Percentiles rank a stretch among this genome's conserved stretches.
These are phyloP conservation scores for Brassica cretica DNA, from an alignment of 345 rosid species.

Conservation along the genomic window DNA sequence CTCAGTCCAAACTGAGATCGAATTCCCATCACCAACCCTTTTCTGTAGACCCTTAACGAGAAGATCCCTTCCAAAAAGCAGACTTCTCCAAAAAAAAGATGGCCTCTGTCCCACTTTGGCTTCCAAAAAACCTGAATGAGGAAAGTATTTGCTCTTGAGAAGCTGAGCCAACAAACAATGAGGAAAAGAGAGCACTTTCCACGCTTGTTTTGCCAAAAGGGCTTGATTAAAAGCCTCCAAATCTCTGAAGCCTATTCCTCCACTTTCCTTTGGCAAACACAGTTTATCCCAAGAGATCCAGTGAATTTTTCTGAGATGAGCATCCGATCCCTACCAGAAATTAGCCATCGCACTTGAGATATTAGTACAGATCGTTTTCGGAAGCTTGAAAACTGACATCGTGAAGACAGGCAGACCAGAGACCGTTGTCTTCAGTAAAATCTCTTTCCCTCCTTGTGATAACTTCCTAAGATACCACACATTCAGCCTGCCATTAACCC, in stretches of 20 bases:
- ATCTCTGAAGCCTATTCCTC: background rate
- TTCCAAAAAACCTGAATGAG: background rate
- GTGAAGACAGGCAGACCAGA: background rate
- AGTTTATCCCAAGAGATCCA: background rate
- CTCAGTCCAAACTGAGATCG: background rate
- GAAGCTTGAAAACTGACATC: background rate
- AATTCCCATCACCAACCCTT: background rate
- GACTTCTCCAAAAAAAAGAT: background rate
- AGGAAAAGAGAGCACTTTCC: background rate
- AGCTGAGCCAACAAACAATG: background rate
- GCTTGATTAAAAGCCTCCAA: background rate
- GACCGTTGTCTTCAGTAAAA: background rate
- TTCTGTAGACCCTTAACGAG: background rate
- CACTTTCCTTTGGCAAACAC: background rate
- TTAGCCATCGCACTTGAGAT: background rate
- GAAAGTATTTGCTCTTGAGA: background rate
- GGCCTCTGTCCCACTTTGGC: background rate
- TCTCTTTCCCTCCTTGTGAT: background rate
- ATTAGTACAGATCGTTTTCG: background rate
- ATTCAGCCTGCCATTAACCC: background rate
- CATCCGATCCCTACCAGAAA: background rate
- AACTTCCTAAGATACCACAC: background rate
- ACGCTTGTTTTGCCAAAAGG: background rate
- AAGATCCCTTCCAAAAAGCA: background rate
- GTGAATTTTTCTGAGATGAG: background rate